phyloP scores from a whole-genome alignment of 139 green algal species.

The Helicosporidium sp. region DNA sequence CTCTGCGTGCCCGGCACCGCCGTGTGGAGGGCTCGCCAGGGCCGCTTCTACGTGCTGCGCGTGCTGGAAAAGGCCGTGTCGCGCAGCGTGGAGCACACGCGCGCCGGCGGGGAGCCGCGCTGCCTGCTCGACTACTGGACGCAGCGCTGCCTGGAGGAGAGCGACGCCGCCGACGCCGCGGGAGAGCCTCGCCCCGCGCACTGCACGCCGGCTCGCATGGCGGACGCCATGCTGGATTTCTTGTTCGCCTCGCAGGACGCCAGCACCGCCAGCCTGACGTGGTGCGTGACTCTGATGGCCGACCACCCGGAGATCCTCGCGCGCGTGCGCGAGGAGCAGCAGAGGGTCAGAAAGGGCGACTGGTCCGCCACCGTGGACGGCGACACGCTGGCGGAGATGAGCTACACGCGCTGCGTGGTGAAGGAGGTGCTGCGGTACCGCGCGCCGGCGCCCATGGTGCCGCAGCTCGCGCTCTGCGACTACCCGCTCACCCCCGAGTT shows the following conservation, averaged over 20 bases:
- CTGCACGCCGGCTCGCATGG: slow-evolving; percentile 13
- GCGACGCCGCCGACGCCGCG: slow-evolving; percentile 39
- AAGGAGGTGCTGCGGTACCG: slow-evolving; percentile 61
- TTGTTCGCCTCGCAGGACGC: slow-evolving; percentile 74
- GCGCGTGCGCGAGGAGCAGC: slow-evolving; percentile 45
- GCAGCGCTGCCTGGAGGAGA: slow-evolving; percentile 27
- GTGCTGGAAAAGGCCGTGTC: slow-evolving; percentile 33
- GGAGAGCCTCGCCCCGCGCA: slow-evolving; percentile 34
- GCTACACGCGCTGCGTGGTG: slow-evolving; percentile 57
- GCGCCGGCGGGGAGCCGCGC: slow-evolving; percentile 30
- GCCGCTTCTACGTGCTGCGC: slow-evolving; percentile 39
- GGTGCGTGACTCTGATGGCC: slow-evolving; percentile 58
- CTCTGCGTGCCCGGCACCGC: slow-evolving; percentile 58
- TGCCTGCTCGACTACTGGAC: slow-evolving; percentile 61
- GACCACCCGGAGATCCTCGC: slow-evolving; percentile 57
- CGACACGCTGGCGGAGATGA: slow-evolving; percentile 48
- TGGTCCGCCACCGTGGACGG: slow-evolving; percentile 31
- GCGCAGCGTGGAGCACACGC: neutral
- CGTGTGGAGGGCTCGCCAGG: slow-evolving; percentile 50
- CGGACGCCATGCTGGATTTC: slow-evolving; percentile 63
- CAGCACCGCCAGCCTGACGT: slow-evolving; percentile 56
- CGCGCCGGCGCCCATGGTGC: slow-evolving; percentile 64
- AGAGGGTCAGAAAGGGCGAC: slow-evolving; percentile 25
- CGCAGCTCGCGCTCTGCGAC: slow-evolving; percentile 38
- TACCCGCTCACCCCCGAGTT: slow-evolving; percentile 55